Evolutionary conservation across 1,284 basidiomycete genomes (phyloP), one percentile per base, ranked within the genome.

Genomic region (Singerocomus rubriflavus): DNA sequence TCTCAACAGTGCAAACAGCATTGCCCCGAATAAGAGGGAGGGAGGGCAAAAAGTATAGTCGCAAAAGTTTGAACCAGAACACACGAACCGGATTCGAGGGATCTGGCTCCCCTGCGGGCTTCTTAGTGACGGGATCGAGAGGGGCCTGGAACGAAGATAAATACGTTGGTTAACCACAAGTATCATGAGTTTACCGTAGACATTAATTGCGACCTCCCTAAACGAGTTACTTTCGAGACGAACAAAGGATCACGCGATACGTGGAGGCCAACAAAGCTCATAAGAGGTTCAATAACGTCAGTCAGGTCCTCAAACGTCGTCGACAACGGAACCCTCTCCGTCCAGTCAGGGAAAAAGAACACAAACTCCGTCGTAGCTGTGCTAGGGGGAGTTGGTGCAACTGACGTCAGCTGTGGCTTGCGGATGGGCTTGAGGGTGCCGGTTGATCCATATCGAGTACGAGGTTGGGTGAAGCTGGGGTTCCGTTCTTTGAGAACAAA

Each of bases 311-410:
- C 82, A 45, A 82, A 63, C 0, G 75, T 74, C 2, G 73, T 71
- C 63, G 87, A 88, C 26, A 81, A 60, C 12, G 91, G 91, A 32
- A 93, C 71, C 36, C 79, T 76, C 43, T 88, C 81, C 13, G 70
- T 67, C 94, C 94, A 97, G 44, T 82, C 74, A 2, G 91, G 84
- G 68, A 87, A 96, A 77, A 97, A 98, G 76, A 93, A 98, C 9
- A 90, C 81, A 61, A 89, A 94, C 40, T 86, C 83, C 21, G 77
- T 78, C 6, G 73, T 77, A 50, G 73, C 77, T 12, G 91, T 91
- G 54, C 81, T 77, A 0, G 90, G 88, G 16, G 93, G 91, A 7
- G 80, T 79, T 1, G 92, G 91, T 11, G 84, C 85, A 64, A 78
- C 78, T 1, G 88, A 71, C 0, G 89, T 90, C 26, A 91, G 68